Evolutionary conservation across 768 basidiomycete species (phyloP), one percentile per base, ranked within the genome.

Genomic region (Russula griseocarnosa): DNA sequence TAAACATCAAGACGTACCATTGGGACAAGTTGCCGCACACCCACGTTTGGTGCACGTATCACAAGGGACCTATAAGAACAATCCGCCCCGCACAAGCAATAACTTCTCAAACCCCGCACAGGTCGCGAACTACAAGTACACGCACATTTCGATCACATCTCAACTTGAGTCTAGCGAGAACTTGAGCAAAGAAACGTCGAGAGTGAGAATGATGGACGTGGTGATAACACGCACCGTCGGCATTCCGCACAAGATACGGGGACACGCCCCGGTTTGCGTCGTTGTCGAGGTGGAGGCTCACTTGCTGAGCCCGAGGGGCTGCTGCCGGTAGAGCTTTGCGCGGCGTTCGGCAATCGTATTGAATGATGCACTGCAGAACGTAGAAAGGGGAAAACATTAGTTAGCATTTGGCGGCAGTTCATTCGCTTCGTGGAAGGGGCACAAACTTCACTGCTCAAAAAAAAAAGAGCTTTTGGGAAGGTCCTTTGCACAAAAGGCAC

Each of bases 1-100:
- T 16, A 42, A 32, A 14, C n/a, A 64, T 56, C 11, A 55, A 8
- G 26, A 59, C 66, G 51, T 67, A 86, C 89, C 89, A 61, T 86
- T 83, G n/a, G 89, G 89, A 74, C 89, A 92, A 61, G 91, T 86
- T 20, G 83, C 77, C 26, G 83, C 83, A 70, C 88, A 91, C 38
- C 89, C 89, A 70, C 88, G 79, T 62, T 86, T 86, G 26, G 82
- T 82, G 70, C 90, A 92, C 72, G 84, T 90, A 74, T 86, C 86
- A 74, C 89, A 92, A 13, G 89, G 89, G 38, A 90, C 79, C 87
- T 90, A 68, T 20, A 20, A 16, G 9, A 3, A 10, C 16, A 10
- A 22, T 2, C 24, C 40, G 34, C 18, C 18, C 7, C 7, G 14
- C 4, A 28, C 38, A 40, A 50, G 34, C 22, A 22, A 47, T 34